Percentiles rank a stretch among this genome's conserved stretches.
Evolutionary conservation across 352 stramenopile species (phyloP).

Genomic region (Elongisporangium prolatum): DNA sequence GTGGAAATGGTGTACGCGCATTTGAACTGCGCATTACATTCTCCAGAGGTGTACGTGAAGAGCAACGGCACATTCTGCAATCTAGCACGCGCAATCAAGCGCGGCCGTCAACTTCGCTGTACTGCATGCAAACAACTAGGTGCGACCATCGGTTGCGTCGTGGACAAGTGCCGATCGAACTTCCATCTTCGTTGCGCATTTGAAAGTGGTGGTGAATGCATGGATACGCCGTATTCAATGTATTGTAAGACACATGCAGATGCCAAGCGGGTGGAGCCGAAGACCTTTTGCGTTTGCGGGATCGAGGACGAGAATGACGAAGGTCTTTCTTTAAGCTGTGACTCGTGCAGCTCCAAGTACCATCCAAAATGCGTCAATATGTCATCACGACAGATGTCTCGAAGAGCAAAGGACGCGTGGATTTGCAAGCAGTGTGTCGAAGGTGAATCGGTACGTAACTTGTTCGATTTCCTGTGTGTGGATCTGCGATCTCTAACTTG

Average conservation of each 20-base stretch:
- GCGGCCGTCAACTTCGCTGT: constrained; percentile 73
- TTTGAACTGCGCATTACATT: constrained; percentile 80
- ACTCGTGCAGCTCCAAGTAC: constrained; percentile 58
- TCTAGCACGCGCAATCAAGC: constrained; percentile 67
- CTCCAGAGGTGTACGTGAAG: constrained; percentile 79
- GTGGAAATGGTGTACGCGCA: constrained; percentile 69
- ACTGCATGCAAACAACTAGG: constrained; percentile 57
- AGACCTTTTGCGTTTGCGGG: constrained; percentile 43
- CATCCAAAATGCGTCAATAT: constrained; percentile 82
- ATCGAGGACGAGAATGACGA: constrained; percentile 35
- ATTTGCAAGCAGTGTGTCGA: constrained; percentile 26
- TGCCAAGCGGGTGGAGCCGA: constrained; percentile 30
- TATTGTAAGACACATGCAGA: constrained; percentile 66
- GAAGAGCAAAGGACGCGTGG: constrained; percentile 50
- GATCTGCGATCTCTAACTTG: not conserved
- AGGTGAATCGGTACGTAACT: constrained; percentile 13
- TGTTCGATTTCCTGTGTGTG: constrained; percentile 1
- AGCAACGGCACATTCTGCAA: constrained; percentile 79
- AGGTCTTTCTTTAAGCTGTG: constrained; percentile 54
- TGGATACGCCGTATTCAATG: constrained; percentile 64
- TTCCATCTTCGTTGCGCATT: constrained; percentile 78
- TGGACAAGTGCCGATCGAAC: constrained; percentile 72
- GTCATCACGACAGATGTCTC: constrained; percentile 55
- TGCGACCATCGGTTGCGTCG: constrained; percentile 73
- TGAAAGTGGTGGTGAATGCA: constrained; percentile 66